Evolutionary conservation across 805 yeast species (phyloP).

Genomic region (Saturnispora besseyi): DNA sequence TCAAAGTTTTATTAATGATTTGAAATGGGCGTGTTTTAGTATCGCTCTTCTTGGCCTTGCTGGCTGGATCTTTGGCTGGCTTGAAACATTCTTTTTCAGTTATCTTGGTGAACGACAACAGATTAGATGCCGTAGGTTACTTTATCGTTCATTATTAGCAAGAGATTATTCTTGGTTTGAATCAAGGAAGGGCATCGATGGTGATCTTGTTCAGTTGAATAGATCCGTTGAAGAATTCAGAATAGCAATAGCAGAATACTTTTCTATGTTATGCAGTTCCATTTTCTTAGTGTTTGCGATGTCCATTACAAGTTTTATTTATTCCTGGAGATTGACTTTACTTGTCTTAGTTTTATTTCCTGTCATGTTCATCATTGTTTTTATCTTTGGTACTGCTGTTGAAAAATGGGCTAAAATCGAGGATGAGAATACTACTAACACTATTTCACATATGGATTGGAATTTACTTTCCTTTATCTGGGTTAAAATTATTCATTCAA

Average conservation of each 20-base stretch:
- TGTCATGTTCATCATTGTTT: conserved; percentile 42
- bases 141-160: conserved; percentile 38
- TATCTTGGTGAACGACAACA: conserved; percentile 65
- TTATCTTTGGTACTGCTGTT: conserved; percentile 42
- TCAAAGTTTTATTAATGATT: conserved; percentile 27
- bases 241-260: conserved; percentile 56
- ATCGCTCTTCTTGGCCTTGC: conserved; percentile 41
- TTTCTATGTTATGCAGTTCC: conserved; percentile 49
- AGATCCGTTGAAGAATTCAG: conserved; percentile 69
- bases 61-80: conserved; percentile 38
- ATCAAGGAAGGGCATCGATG: conserved; percentile 44
- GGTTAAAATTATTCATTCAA: conserved; percentile 54
- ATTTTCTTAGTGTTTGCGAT: conserved; percentile 45
- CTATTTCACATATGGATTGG: conserved; percentile 65
- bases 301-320: conserved; percentile 56
- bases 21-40: conserved; percentile 29
- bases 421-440: conserved; percentile 44
- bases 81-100: conserved; percentile 55
- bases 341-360: conserved; percentile 73
- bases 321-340: conserved; percentile 80
- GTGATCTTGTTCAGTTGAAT: conserved; percentile 56
- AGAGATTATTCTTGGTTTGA: conserved; percentile 59
- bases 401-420: conserved; percentile 44
- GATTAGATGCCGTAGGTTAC: conserved; percentile 38
- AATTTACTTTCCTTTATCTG: conserved; percentile 48